Percentiles rank a stretch among this genome's conserved stretches.
Evolutionary conservation across 106 monocot species (phyloP).

Genomic region (Apostasia ramifera): DNA sequence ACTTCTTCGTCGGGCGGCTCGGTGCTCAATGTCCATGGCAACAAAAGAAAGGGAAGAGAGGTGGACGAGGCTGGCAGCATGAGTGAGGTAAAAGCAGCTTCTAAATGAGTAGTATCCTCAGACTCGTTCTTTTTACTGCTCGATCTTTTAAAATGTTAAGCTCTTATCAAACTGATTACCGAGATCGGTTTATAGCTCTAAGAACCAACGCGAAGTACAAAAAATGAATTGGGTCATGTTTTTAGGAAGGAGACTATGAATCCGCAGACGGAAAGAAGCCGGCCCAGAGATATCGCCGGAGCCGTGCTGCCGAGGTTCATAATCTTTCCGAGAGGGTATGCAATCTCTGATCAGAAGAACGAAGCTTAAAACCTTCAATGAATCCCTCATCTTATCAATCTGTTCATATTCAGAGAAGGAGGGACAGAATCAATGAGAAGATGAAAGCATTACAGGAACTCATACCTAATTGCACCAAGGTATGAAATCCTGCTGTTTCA

Average conservation of each 20-base stretch:
- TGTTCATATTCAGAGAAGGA: background rate
- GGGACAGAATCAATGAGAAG: conserved; percentile 11
- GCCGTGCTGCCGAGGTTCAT: conserved; percentile 41
- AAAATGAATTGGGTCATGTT: background rate
- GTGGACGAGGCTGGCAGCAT: conserved; percentile 1
- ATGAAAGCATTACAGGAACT: conserved; percentile 12
- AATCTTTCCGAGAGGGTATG: conserved; percentile 53
- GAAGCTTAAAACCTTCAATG: background rate
- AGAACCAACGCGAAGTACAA: too few relatives aligned
- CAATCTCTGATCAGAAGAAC: background rate
- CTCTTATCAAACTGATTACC: too few relatives aligned
- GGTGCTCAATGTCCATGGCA: background rate
- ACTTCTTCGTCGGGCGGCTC: conserved; percentile 5
- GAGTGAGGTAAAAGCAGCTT: conserved; percentile 4
- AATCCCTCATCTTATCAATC: too few relatives aligned
- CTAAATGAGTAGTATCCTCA: background rate
- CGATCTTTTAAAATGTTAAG: too few relatives aligned
- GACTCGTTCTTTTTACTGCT: too few relatives aligned
- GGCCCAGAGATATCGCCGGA: conserved; percentile 7
- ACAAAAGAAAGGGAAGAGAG: conserved; percentile 8
- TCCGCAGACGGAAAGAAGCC: conserved; percentile 5
- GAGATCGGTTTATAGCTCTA: too few relatives aligned
- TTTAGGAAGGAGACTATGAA: conserved; percentile 3
- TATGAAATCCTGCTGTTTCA: background rate
- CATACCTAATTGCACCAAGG: conserved; percentile 11